A percentile compares a stretch with the other conserved stretches of the same genome.
Evolutionary conservation across 164 flowering plant genomes (phyloP).

Genomic region (Tetracentron sinense): DNA sequence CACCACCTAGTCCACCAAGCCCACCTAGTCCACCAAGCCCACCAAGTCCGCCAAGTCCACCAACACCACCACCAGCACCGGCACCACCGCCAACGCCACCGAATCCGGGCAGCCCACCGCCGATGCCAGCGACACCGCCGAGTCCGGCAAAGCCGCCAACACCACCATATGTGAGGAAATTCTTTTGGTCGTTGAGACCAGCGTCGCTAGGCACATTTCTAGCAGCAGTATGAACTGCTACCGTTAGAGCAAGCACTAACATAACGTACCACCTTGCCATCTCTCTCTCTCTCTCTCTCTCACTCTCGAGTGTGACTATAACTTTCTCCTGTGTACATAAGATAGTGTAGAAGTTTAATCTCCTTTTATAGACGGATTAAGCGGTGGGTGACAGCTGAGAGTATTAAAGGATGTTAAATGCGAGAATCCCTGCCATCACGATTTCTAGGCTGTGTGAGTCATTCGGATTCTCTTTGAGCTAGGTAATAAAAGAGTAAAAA

Average conservation of each 20-base stretch:
- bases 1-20: conserved; percentile 12
- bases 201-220: conserved; percentile 23
- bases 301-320: too few species aligned
- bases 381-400: conserved; percentile 17
- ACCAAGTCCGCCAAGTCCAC: conserved; percentile 16
- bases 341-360: too few species aligned
- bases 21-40: conserved; percentile 14
- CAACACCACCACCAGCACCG: conserved; percentile 13
- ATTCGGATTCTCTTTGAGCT: too few species aligned
- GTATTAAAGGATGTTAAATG: conserved; percentile 26
- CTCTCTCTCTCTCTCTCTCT: conserved; percentile 5
- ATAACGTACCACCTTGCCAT: conserved; percentile 25
- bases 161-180: conserved; percentile 31
- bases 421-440: too few species aligned
- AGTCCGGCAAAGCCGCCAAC: conserved; percentile 32
- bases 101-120: conserved; percentile 3
- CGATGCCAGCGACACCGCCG: conserved; percentile 12
- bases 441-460: too few species aligned
- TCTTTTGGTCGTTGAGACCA: conserved; percentile 43
- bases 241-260: conserved; percentile 21
- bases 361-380: neutral
- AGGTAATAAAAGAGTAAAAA: too few species aligned
- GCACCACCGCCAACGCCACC: conserved; percentile 25
- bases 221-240: conserved; percentile 22
- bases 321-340: too few species aligned